phyloP scores from a whole-genome alignment of 441 rosid genomes.

The Brassica balearica region DNA sequence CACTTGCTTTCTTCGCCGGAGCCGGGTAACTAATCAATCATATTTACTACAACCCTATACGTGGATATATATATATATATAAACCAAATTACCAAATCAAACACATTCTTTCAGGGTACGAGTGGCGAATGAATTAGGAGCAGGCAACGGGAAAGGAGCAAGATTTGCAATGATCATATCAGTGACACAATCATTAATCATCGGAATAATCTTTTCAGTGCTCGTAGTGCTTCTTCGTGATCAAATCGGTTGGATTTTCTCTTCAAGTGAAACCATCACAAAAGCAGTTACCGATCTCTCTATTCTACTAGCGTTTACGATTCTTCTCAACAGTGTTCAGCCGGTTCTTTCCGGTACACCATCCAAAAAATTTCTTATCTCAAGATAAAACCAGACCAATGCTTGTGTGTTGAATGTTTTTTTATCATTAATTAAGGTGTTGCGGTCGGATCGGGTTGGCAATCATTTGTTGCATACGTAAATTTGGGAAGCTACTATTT shows the following conservation, averaged over 20 bases:
- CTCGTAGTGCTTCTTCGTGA: not conserved
- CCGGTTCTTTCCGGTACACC: not conserved
- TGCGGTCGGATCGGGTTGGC: not conserved
- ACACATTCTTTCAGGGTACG: not conserved
- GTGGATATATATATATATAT: no score
- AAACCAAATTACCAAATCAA: no score
- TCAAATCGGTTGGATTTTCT: not conserved
- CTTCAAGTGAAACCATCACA: not conserved
- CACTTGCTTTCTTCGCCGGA: conserved; percentile 3
- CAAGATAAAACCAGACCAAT: not conserved
- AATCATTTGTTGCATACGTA: not conserved
- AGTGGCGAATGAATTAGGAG: conserved; percentile 10
- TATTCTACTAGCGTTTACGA: not conserved
- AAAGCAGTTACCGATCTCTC: not conserved
- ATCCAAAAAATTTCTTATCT: not conserved
- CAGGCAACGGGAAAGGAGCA: conserved; percentile 7
- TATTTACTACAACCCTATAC: no score
- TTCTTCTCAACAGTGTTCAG: not conserved
- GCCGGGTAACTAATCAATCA: not conserved
- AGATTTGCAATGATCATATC: not conserved
- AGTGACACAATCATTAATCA: not conserved
- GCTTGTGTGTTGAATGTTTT: not conserved
- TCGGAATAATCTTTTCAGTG: not conserved
- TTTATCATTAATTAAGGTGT: not conserved
- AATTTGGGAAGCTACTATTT: conserved; percentile 1